Percentiles rank a stretch among this genome's conserved stretches.
Evolutionary conservation across 768 basidiomycete genomes (phyloP).

Genomic region (Strobilomyces echinocephalus): DNA sequence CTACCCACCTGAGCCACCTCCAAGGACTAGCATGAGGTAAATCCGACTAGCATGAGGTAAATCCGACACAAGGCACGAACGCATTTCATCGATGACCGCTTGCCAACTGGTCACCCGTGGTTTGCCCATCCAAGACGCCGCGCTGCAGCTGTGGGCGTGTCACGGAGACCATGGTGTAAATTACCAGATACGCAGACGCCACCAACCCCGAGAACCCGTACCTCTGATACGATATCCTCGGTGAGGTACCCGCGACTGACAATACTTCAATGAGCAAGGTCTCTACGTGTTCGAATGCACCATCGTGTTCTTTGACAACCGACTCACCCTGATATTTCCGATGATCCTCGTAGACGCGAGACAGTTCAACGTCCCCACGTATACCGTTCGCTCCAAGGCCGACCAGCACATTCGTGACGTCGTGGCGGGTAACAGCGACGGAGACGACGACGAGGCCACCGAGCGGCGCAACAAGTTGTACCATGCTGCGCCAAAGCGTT

Average conservation of each 20-base stretch:
- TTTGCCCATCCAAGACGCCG: constrained; percentile 17
- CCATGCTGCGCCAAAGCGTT: constrained; percentile 10
- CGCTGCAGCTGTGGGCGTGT: constrained; percentile 16
- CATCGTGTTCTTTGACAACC: constrained; percentile 19
- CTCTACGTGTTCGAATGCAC: constrained; percentile 25
- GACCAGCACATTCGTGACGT: constrained; percentile 4
- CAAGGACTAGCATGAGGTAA: not conserved
- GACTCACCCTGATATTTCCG: no score
- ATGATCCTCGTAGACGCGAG: not conserved
- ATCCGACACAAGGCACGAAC: not conserved
- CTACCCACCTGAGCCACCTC: not conserved
- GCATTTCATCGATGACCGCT: not conserved
- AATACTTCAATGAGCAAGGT: constrained; percentile 22
- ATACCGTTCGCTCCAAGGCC: constrained; percentile 21
- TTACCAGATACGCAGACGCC: constrained; percentile 14
- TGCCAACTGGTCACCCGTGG: constrained; percentile 24
- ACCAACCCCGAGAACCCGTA: constrained; percentile 10
- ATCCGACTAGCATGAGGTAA: no score
- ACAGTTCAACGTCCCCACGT: constrained; percentile 13
- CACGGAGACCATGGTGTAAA: constrained; percentile 16
- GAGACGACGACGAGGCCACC: constrained; percentile 9
- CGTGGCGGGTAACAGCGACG: constrained; percentile 18
- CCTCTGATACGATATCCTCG: constrained; percentile 23
- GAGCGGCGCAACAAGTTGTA: constrained; percentile 9
- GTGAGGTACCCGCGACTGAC: constrained; percentile 20